A percentile compares a stretch with the other conserved stretches of the same genome.
Conservation (phyloP, 768 basidiomycete genomes). For the Pleurotus djamor region DNA sequence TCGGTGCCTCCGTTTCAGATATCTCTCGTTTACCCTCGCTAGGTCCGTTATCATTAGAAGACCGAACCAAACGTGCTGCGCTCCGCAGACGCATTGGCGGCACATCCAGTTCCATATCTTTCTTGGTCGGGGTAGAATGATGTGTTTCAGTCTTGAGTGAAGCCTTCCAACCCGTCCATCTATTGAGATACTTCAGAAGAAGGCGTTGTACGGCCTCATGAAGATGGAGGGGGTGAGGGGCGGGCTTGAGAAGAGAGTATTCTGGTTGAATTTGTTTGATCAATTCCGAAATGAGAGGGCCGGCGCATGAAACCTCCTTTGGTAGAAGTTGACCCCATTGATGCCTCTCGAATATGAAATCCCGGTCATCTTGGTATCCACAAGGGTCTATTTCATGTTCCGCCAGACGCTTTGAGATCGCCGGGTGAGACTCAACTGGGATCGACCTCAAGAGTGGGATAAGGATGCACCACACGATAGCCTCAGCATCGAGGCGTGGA, state of each 20-base stretch:
- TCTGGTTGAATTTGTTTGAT: slow-evolving; percentile 5
- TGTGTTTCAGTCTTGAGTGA: background rate
- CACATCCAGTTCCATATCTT: background rate
- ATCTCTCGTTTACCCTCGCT: background rate
- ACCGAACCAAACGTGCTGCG: background rate
- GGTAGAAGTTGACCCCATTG: slow-evolving; percentile 1
- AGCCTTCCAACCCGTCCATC: background rate
- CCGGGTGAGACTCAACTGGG: background rate
- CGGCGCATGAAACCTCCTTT: background rate
- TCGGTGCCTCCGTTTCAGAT: background rate
- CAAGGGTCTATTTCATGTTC: slow-evolving; percentile 2
- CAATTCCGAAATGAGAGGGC: slow-evolving; percentile 2
- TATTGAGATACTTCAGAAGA: background rate
- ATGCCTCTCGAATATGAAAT: background rate
- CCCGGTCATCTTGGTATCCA: background rate
- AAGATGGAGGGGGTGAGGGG: background rate
- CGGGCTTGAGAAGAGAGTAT: slow-evolving; percentile 5
- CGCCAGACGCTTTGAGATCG: slow-evolving; percentile 1
- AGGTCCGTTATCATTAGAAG: background rate
- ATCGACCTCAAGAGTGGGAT: background rate
- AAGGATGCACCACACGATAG: slow-evolving; percentile 10
- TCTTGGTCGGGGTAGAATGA: background rate
- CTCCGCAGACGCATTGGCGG: background rate
- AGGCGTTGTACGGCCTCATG: slow-evolving; percentile 9
- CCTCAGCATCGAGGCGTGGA: slow-evolving; percentile 10